Conservation (phyloP, 2,329 filamentous ascomycete genomes). For the Cladosporium sp. region DNA sequence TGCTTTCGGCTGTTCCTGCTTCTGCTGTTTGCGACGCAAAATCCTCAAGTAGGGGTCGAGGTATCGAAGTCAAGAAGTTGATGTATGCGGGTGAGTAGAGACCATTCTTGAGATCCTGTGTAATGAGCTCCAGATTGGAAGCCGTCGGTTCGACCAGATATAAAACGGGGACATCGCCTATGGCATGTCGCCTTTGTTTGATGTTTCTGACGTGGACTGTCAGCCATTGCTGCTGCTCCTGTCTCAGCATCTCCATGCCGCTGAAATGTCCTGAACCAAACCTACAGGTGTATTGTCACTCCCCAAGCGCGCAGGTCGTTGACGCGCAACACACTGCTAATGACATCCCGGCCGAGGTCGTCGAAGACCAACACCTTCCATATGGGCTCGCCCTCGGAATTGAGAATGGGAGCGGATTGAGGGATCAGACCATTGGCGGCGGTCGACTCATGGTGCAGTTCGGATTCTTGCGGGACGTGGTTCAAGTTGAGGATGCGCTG, state of each 20-base stretch:
- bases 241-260: conserved; percentile 23
- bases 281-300: conserved; percentile 92
- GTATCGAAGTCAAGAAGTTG: conserved; percentile 94
- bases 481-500: conserved; percentile 96
- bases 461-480: conserved; percentile 56
- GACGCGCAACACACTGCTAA: conserved; percentile 91
- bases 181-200: conserved; percentile 74
- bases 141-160: conserved; percentile 90
- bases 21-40: conserved; percentile 85
- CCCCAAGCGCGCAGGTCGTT: conserved; percentile 90
- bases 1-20: conserved; percentile 79
- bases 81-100: conserved; percentile 93
- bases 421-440: conserved; percentile 60
- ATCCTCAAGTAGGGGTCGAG: conserved; percentile 85
- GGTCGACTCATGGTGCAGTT: conserved; percentile 59
- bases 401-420: conserved; percentile 75
- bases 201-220: conserved; percentile 58
- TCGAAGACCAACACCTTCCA: conserved; percentile 99
- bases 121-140: conserved; percentile 77
- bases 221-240: conserved; percentile 27
- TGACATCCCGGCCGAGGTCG: conserved; percentile 85
- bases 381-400: conserved; percentile 84
- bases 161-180: conserved; percentile 92
- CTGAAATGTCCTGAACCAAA: conserved; percentile 20
- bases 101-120: conserved; percentile 76